Conservation (phyloP, 257 asterid species). For the Nicotiana tomentosiformis region DNA sequence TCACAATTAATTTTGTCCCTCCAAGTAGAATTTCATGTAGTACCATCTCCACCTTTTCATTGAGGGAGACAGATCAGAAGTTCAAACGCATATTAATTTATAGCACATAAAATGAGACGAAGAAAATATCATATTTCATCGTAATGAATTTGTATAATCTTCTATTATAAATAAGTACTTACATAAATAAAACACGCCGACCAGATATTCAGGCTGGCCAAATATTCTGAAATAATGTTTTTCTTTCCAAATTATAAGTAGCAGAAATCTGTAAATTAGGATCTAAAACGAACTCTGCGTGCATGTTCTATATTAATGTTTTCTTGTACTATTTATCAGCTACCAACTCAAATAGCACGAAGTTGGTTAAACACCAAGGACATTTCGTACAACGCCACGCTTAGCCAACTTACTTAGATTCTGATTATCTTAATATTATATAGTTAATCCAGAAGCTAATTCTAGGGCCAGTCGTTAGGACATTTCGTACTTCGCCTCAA, state of each 20-base stretch:
- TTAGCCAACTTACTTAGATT: conserved; percentile 6
- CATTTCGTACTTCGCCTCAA: conserved; percentile 6
- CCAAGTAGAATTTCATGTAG: neutral
- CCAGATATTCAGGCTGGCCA: too few species aligned
- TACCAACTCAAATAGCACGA: neutral
- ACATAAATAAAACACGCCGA: too few species aligned
- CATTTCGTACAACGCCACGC: conserved; percentile 1
- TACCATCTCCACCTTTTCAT: neutral
- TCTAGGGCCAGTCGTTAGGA: neutral
- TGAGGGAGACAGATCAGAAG: neutral
- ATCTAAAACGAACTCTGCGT: neutral
- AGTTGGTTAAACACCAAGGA: neutral
- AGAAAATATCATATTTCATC: too few species aligned
- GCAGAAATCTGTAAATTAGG: neutral
- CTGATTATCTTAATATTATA: neutral
- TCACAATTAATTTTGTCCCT: neutral
- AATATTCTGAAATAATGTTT: neutral
- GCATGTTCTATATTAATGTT: neutral
- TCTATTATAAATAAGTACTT: too few species aligned
- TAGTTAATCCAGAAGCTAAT: neutral
- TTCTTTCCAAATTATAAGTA: neutral
- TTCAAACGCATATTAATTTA: neutral
- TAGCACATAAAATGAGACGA: too few species aligned
- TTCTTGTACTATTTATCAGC: neutral
- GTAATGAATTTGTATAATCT: too few species aligned